Conservation (phyloP, 331 rosid genomes). For the Quercus lobata region DNA sequence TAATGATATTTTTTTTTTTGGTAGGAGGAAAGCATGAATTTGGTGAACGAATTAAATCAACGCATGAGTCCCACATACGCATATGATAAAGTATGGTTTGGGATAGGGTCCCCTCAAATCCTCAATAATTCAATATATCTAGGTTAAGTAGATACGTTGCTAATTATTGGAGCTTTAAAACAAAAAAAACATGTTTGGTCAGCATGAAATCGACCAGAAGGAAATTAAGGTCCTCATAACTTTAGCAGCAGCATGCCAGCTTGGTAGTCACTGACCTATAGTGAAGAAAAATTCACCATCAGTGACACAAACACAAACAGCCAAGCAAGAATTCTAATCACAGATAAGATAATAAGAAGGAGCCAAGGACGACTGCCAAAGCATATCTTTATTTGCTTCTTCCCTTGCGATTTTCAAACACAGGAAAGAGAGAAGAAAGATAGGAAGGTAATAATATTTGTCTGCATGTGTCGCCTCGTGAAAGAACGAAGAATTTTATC, state of each 20-base stretch:
- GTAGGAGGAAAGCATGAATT: too few species aligned
- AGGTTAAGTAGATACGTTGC: too few species aligned
- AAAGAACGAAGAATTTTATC: neutral
- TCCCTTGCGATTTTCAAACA: neutral
- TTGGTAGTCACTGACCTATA: neutral
- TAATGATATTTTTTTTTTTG: too few species aligned
- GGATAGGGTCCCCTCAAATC: too few species aligned
- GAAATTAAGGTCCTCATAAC: neutral
- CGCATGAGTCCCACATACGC: too few species aligned
- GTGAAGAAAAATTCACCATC: neutral
- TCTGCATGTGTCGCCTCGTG: constrained; percentile 5
- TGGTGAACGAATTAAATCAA: too few species aligned
- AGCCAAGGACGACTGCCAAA: neutral
- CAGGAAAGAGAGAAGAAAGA: neutral
- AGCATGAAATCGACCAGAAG: too few species aligned
- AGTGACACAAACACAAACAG: neutral
- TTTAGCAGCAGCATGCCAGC: neutral
- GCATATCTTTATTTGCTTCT: neutral
- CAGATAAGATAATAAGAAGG: neutral
- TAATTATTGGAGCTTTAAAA: too few species aligned
- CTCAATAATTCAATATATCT: too few species aligned
- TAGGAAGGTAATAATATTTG: neutral
- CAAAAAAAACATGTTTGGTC: too few species aligned
- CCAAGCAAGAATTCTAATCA: neutral
- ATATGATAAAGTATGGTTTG: too few species aligned